These are phyloP conservation scores for Leptosphaerulina australis DNA, from an alignment of 2,329 filamentous ascomycete genomes.

Conservation along the genomic window DNA sequence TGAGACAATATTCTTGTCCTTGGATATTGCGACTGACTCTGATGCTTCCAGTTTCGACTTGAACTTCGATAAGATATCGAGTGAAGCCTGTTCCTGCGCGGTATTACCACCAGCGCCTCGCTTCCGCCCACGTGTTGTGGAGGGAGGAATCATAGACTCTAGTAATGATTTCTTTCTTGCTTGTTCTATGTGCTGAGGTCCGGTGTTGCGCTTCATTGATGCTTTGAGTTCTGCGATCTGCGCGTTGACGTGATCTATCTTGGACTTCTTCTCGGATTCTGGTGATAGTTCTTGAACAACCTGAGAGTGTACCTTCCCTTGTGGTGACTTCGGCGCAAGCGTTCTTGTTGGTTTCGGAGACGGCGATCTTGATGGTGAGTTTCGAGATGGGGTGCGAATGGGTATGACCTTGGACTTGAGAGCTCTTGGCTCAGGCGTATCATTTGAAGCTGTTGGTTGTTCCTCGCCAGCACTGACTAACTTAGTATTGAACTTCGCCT, in stretches of 20 bases:
- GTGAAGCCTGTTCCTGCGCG: slow-evolving; percentile 57
- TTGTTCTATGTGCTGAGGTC: slow-evolving; percentile 40
- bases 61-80: slow-evolving; percentile 80
- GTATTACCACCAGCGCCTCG: slow-evolving; percentile 64
- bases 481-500: slow-evolving; percentile 78
- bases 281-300: slow-evolving; percentile 50
- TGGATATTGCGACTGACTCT: slow-evolving; percentile 44
- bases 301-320: slow-evolving; percentile 28
- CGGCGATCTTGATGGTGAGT: slow-evolving; percentile 34
- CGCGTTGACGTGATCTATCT: slow-evolving; percentile 73
- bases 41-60: slow-evolving; percentile 69
- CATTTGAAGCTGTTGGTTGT: slow-evolving; percentile 50
- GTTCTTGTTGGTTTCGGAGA: slow-evolving; percentile 29
- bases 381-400: slow-evolving; percentile 38
- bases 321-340: slow-evolving; percentile 21
- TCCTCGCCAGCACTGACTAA: slow-evolving; percentile 62
- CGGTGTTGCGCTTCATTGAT: slow-evolving; percentile 72
- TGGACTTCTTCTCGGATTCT: slow-evolving; percentile 46
- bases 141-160: slow-evolving; percentile 75
- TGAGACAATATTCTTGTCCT: slow-evolving; percentile 37
- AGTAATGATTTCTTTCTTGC: slow-evolving; percentile 65
- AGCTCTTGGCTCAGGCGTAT: slow-evolving; percentile 27
- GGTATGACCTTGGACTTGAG: slow-evolving; percentile 38
- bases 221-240: slow-evolving; percentile 82
- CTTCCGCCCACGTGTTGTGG: slow-evolving; percentile 73